phyloP scores from a whole-genome alignment of 306 rosid genomes.

The Cucurbita pepo region DNA sequence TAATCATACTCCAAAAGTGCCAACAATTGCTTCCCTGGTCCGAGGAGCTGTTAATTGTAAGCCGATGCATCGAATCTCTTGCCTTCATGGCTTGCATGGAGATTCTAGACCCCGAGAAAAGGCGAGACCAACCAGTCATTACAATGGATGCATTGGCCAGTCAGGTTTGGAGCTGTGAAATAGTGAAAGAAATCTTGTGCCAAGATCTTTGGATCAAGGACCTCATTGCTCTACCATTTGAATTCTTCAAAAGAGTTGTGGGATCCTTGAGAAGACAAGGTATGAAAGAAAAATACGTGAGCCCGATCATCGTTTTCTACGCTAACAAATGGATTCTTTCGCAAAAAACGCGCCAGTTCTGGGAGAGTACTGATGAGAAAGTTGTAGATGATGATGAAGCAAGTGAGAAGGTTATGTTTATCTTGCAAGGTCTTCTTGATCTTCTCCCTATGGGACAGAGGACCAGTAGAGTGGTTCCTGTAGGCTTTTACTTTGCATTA shows the following conservation, averaged over 20 bases:
- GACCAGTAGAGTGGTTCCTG: conserved; percentile 49
- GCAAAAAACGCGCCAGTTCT: conserved; percentile 25
- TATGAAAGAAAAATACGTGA: conserved; percentile 68
- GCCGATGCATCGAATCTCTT: conserved; percentile 79
- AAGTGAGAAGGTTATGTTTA: conserved; percentile 17
- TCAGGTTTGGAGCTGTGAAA: conserved; percentile 44
- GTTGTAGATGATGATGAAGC: conserved; percentile 20
- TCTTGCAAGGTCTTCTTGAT: conserved; percentile 61
- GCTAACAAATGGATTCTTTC: conserved; percentile 68
- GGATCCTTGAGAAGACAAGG: conserved; percentile 79
- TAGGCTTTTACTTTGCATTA: conserved; percentile 66
- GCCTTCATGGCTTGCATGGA: conserved; percentile 99
- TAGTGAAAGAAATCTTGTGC: conserved; percentile 29
- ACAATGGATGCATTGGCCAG: conserved; percentile 46
- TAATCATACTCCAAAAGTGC: conserved; percentile 68
- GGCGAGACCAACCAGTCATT: conserved; percentile 43
- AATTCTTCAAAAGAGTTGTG: conserved; percentile 57
- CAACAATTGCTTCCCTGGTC: conserved; percentile 66
- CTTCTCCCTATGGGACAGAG: conserved; percentile 45
- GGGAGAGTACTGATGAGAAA: conserved; percentile 31
- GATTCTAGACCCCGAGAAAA: conserved; percentile 68
- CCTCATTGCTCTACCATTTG: conserved; percentile 60
- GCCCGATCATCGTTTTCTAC: conserved; percentile 59
- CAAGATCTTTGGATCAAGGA: conserved; percentile 79
- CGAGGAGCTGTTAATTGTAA: conserved; percentile 53